Conservation (phyloP, 257 asterid genomes). For the Solanum medicagineum region DNA sequence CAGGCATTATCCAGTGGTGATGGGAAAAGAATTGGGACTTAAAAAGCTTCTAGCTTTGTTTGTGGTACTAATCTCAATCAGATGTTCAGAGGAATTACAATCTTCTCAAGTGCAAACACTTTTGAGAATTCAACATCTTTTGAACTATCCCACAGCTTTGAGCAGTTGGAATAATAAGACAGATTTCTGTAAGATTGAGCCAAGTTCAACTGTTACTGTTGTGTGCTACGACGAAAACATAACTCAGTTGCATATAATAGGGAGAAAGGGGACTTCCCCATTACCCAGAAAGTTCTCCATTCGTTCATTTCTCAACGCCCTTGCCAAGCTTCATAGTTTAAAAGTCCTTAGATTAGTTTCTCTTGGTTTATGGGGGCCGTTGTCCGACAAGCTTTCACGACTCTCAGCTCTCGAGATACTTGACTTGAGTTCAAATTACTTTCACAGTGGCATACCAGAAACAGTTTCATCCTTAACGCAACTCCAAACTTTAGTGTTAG, state of each 20-base stretch:
- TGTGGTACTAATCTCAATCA: slow-evolving; percentile 18
- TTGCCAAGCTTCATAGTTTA: slow-evolving; percentile 41
- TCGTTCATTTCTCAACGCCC: slow-evolving; percentile 45
- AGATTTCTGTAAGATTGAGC: slow-evolving; percentile 53
- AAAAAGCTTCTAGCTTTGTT: slow-evolving; percentile 8
- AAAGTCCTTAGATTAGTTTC: slow-evolving; percentile 77
- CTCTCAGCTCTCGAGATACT: slow-evolving; percentile 63
- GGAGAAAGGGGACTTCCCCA: slow-evolving; percentile 18
- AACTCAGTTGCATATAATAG: slow-evolving; percentile 76
- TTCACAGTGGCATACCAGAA: slow-evolving; percentile 39
- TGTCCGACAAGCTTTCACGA: slow-evolving; percentile 37
- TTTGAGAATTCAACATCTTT: slow-evolving; percentile 30
- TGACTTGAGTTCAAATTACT: slow-evolving; percentile 68
- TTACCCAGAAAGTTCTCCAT: slow-evolving; percentile 56
- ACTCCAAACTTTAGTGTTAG: slow-evolving; percentile 61
- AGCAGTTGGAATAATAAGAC: slow-evolving; percentile 32
- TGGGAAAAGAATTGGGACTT: not conserved
- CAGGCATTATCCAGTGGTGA: not conserved
- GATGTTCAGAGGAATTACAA: slow-evolving; percentile 31
- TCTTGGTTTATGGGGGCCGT: slow-evolving; percentile 72
- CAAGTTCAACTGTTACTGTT: slow-evolving; percentile 38
- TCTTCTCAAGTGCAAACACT: slow-evolving; percentile 44
- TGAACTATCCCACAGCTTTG: slow-evolving; percentile 38
- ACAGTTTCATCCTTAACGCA: slow-evolving; percentile 26
- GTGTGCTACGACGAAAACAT: slow-evolving; percentile 61